phyloP scores from a whole-genome alignment of 2,329 filamentous ascomycete species.

The Aspergillus pseudoviridinutans region DNA sequence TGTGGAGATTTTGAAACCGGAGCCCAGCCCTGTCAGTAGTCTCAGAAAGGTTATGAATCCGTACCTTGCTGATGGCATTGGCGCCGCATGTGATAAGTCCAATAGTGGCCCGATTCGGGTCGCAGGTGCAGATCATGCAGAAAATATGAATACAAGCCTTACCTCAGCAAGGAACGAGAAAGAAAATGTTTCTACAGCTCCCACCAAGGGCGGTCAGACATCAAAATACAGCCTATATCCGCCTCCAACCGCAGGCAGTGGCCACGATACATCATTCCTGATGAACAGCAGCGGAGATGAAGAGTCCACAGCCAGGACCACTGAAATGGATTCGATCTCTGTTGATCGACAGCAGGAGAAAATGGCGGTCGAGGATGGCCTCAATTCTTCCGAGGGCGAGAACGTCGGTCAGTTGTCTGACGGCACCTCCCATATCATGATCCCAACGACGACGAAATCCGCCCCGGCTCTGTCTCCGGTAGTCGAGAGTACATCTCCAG shows the following conservation, averaged over 20 bases:
- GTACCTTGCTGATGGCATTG: constrained; percentile 54
- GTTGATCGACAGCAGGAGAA: constrained; percentile 10
- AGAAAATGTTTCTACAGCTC: constrained; percentile 23
- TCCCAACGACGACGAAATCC: constrained; percentile 9
- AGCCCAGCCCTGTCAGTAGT: constrained; percentile 69
- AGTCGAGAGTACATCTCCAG: constrained; percentile 24
- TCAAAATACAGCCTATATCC: constrained; percentile 27
- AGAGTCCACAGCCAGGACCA: constrained; percentile 17
- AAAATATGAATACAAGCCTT: constrained; percentile 15
- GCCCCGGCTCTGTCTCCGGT: constrained; percentile 24
- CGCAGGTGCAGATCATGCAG: constrained; percentile 11
- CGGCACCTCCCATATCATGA: constrained; percentile 6
- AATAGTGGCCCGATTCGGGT: constrained; percentile 22
- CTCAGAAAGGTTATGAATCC: constrained; percentile 83
- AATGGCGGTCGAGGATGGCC: constrained; percentile 2
- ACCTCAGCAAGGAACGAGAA: constrained; percentile 19
- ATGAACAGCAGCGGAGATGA: constrained; percentile 36
- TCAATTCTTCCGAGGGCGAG: constrained; percentile 4
- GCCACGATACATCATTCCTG: constrained; percentile 30
- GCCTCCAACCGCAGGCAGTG: constrained; percentile 15
- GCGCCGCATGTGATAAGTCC: constrained; percentile 16
- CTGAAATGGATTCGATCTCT: constrained; percentile 17
- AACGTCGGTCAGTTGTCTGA: constrained; percentile 4
- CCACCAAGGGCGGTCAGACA: constrained; percentile 15
- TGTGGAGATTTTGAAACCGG: constrained; percentile 24